These are phyloP conservation scores for Pseudohalonectria lignicola DNA, from an alignment of 2,329 filamentous ascomycete species.

Conservation along the genomic window DNA sequence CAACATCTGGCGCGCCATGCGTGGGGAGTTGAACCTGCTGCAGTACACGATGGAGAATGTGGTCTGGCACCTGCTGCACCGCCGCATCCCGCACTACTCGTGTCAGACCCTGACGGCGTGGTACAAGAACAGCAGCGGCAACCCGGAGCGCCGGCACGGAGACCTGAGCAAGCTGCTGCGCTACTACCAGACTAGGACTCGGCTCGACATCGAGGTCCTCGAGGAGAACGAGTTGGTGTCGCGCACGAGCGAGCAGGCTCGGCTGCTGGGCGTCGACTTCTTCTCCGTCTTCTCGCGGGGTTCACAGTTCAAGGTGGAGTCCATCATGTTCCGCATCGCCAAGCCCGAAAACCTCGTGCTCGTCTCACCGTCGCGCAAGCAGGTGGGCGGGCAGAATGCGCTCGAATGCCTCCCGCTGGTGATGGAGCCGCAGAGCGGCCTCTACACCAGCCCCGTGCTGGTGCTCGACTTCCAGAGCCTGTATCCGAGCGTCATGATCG, in stretches of 20 bases:
- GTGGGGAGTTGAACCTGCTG: constrained; percentile 78
- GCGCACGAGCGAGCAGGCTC: constrained; percentile 86
- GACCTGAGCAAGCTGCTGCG: constrained; percentile 66
- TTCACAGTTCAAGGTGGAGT: constrained; percentile 97
- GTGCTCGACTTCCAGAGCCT: constrained; percentile 94
- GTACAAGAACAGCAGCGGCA: constrained; percentile 35
- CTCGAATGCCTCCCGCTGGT: constrained; percentile 89
- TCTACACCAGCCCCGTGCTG: constrained; percentile 81
- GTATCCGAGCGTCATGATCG: constrained; percentile 97
- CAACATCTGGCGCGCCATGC: constrained; percentile 95
- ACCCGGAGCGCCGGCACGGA: constrained; percentile 32
- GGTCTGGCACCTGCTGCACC: constrained; percentile 79
- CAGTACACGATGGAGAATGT: constrained; percentile 98
- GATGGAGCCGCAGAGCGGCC: constrained; percentile 93
- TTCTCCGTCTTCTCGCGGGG: constrained; percentile 91
- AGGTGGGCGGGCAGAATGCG: constrained; percentile 89
- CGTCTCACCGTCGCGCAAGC: constrained; percentile 79
- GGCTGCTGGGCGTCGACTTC: constrained; percentile 88
- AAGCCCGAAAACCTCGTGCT: constrained; percentile 93
- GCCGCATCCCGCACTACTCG: constrained; percentile 78
- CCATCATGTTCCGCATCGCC: constrained; percentile 95
- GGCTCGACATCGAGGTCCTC: constrained; percentile 80
- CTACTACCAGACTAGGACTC: constrained; percentile 66
- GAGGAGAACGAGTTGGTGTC: constrained; percentile 82
- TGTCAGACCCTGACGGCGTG: constrained; percentile 70